These are phyloP conservation scores for Pleurotus tuoliensis DNA, from an alignment of 768 basidiomycete species.

Conservation along the genomic window DNA sequence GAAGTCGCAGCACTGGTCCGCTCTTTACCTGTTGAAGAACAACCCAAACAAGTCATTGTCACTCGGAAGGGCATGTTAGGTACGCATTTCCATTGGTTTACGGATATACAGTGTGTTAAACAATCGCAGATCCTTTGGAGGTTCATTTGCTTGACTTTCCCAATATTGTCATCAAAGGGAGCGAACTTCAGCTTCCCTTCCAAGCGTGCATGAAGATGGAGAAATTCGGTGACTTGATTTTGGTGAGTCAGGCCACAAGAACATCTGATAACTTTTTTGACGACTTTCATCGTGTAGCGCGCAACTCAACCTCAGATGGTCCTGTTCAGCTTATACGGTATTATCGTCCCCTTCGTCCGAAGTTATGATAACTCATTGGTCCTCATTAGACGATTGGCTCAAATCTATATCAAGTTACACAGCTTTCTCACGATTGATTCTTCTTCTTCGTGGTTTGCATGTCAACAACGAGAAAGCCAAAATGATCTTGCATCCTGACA, in stretches of 20 bases:
- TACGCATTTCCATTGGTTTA: slow-evolving; percentile 25
- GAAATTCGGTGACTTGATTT: slow-evolving; percentile 97
- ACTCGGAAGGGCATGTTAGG: slow-evolving; percentile 99
- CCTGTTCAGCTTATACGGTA: slow-evolving; percentile 92
- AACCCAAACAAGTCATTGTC: slow-evolving; percentile 99
- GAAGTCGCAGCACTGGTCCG: slow-evolving; percentile 98
- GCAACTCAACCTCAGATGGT: slow-evolving; percentile 99
- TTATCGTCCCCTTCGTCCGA: slow-evolving; percentile 12
- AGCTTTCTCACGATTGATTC: slow-evolving; percentile 95
- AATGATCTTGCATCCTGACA: slow-evolving; percentile 96
- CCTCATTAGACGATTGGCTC: slow-evolving; percentile 84
- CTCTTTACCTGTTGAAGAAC: slow-evolving; percentile 98
- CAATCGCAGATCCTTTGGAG: slow-evolving; percentile 75
- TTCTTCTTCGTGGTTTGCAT: slow-evolving; percentile 94
- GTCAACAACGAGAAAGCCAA: slow-evolving; percentile 99
- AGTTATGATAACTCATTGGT: slow-evolving; percentile 1
- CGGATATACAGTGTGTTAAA: neutral
- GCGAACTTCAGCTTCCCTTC: slow-evolving; percentile 97
- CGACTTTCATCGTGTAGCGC: slow-evolving; percentile 42
- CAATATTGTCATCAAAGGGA: slow-evolving; percentile 99
- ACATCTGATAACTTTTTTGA: neutral
- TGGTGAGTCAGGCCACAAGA: slow-evolving; percentile 39
- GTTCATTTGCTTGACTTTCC: slow-evolving; percentile 99
- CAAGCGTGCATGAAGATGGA: slow-evolving; percentile 99
- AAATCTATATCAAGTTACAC: slow-evolving; percentile 99